Evolutionary conservation across 164 flowering plant genomes (phyloP), one percentile per base, ranked within the genome.

Genomic region (Platanus orientalis): DNA sequence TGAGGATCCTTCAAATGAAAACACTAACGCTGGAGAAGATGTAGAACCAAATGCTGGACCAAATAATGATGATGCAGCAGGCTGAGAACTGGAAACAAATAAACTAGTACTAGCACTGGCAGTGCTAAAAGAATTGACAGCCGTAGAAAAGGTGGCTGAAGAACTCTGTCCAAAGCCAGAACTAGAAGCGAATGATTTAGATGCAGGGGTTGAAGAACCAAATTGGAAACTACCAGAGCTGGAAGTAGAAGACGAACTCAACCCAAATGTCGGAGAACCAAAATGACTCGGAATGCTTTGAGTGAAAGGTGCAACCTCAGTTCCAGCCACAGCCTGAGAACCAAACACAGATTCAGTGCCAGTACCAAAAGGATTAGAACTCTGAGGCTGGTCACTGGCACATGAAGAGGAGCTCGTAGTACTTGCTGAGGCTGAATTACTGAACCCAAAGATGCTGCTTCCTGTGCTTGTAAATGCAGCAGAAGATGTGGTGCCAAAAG

Each of bases 1-100:
- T 12, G 78, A 60, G 20, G 84, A 67, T 66, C 75, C 74, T 27
- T 80, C 86, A 75, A 85, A 89, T 6, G 77, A 9, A 66, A 84
- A 81, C 32, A 66, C 79, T 24, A 77, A 14, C 7, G 82, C 42
- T 2, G 73, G 55, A 27, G 76, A 61, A 1, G 78, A 29, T 51
- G 83, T 25, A 25, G 83, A 67, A 26, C 60, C 70, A 49, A 73
- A 72, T 2, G 74, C 28, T 14, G 84, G 65, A 56, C 72, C 63
- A 71, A 83, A 78, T 7, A 60, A 13, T 7, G 84, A 42, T 44
- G 84, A 63, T 50, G 73, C 58, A n/a, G n/a, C n/a, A 3, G 71
- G 20, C 49, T 14, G 49, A 1, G 5, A 45, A 45, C n/a, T 45
- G 19, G 49, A 45, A 45, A 17, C 19, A 17, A 45, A 45, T 45